A percentile compares a stretch with the other conserved stretches of the same genome.
Conservation (phyloP, 306 rosid species). For the Lablab purpureus region DNA sequence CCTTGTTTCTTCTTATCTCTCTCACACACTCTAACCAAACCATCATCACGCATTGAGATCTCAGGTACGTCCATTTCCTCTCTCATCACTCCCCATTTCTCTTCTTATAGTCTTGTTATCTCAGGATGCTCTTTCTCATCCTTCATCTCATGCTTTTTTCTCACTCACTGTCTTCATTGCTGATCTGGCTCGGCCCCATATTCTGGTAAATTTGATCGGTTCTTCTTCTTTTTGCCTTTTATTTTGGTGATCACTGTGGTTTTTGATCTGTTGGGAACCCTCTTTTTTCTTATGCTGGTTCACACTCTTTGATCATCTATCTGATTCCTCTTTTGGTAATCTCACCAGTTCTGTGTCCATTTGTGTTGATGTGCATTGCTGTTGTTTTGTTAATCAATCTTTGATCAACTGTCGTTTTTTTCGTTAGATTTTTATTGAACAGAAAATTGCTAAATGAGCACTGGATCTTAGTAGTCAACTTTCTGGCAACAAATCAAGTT, state of each 20-base stretch:
- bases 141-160: conserved; percentile 54
- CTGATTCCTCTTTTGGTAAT: conserved; percentile 46
- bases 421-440: conserved; percentile 36
- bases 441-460: conserved; percentile 33
- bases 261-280: conserved; percentile 52
- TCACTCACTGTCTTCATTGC: conserved; percentile 14
- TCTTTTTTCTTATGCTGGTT: conserved; percentile 29
- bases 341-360: conserved; percentile 23
- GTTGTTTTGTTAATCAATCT: conserved; percentile 33
- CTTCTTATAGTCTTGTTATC: neutral
- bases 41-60: conserved; percentile 57
- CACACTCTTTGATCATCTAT: conserved; percentile 30
- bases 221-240: conserved; percentile 39
- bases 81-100: conserved; percentile 31
- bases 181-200: conserved; percentile 46
- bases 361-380: conserved; percentile 41
- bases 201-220: conserved; percentile 49
- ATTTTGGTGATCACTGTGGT: conserved; percentile 34
- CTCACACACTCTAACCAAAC: conserved; percentile 39
- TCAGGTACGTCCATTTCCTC: conserved; percentile 62
- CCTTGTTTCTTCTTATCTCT: conserved; percentile 50
- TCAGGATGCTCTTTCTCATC: neutral
- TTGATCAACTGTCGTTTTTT: conserved; percentile 23
- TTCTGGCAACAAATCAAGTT: conserved; percentile 40
- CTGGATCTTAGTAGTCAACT: conserved; percentile 54